Conservation (phyloP, 129 eudicot genomes). For the Dittrichia graveolens region DNA sequence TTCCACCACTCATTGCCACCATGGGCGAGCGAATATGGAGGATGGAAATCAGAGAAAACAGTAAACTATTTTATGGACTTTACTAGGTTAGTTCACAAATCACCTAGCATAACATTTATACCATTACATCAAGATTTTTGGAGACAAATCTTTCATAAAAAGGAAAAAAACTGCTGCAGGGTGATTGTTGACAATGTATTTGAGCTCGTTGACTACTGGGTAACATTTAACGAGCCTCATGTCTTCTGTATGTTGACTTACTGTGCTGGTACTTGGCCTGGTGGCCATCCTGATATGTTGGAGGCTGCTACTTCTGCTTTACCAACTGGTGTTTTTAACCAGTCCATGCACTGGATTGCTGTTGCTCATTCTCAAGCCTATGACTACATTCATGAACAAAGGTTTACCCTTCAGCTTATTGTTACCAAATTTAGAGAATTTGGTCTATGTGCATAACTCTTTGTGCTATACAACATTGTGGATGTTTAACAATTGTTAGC, state of each 20-base stretch:
- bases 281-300: slow-evolving; percentile 96
- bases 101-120: not conserved
- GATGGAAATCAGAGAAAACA: slow-evolving; percentile 93
- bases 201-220: slow-evolving; percentile 94
- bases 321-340: slow-evolving; percentile 84
- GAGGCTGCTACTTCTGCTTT: slow-evolving; percentile 95
- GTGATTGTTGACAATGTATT: slow-evolving; percentile 78
- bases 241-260: slow-evolving; percentile 89
- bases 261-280: slow-evolving; percentile 99
- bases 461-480: not conserved
- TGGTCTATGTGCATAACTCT: slow-evolving; percentile 1
- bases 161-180: slow-evolving; percentile 47
- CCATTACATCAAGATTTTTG: not conserved
- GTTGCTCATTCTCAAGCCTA: slow-evolving; percentile 91
- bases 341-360: slow-evolving; percentile 88
- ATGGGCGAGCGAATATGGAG: slow-evolving; percentile 99
- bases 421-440: not conserved
- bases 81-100: slow-evolving; percentile 58
- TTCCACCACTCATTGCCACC: slow-evolving; percentile 99
- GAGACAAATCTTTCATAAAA: not conserved
- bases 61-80: slow-evolving; percentile 93
- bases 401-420: slow-evolving; percentile 42
- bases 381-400: slow-evolving; percentile 89
- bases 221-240: slow-evolving; percentile 97
- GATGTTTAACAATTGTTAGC: not conserved